Evolutionary conservation across 257 asterid species (phyloP).

Genomic region (Ocimum tenuiflorum): DNA sequence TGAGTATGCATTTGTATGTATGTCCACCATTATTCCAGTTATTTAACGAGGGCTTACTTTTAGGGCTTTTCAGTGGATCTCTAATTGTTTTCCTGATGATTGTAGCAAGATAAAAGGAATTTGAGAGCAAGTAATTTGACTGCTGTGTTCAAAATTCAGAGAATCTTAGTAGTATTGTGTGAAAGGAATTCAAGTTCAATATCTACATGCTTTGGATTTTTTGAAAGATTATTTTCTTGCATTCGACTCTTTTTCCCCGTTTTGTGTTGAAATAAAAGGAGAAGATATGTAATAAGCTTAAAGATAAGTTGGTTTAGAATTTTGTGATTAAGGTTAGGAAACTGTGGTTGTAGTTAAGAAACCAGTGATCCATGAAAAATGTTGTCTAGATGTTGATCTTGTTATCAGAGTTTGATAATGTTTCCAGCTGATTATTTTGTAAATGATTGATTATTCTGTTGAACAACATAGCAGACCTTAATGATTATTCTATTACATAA

Average conservation of each 20-base stretch:
- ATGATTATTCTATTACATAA: neutral
- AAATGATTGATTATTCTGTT: neutral
- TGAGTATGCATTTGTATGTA: neutral
- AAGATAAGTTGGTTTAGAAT: neutral
- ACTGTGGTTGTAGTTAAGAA: neutral
- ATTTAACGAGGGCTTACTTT: neutral
- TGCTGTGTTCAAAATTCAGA: neutral
- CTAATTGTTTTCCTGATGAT: neutral
- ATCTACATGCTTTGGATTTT: too few species aligned
- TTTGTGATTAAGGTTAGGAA: neutral
- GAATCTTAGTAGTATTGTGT: neutral
- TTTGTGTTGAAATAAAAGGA: neutral
- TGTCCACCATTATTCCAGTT: neutral
- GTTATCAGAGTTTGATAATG: neutral
- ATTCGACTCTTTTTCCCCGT: neutral
- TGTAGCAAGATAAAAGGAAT: neutral
- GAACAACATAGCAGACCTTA: neutral
- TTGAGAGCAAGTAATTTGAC: neutral
- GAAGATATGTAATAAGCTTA: neutral
- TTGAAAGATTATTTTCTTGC: too few species aligned
- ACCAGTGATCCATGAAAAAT: neutral
- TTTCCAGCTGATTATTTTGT: neutral
- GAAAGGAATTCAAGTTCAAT: neutral
- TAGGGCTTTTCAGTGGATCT: neutral
- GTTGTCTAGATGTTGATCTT: too few species aligned